Evolutionary conservation across 2,329 filamentous ascomycete genomes (phyloP), one percentile per base, ranked within the genome.

Genomic region (Balansia obtecta): DNA sequence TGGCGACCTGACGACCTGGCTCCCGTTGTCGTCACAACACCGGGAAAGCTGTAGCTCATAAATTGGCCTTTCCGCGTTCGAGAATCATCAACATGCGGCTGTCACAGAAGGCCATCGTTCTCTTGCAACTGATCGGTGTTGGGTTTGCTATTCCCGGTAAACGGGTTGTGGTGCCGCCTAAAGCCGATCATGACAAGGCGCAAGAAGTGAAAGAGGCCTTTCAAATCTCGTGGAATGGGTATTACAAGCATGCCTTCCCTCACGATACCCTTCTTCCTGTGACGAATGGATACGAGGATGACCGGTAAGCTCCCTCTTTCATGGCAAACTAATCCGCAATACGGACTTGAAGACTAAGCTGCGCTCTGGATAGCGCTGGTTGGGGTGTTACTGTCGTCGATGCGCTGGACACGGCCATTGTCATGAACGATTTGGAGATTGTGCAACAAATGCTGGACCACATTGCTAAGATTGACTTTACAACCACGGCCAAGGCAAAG

Each of bases 301-400:
- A 86, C 50, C 77, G 85, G 86, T 88, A 68, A 56, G 70, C 11
- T 11, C 27, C 18, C 12, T 16, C 32, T 16, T 10, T 32, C 40
- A 27, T 22, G 8, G 40, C n/a, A 4, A 11, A 30, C 9, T 18
- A 47, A 18, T 13, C 7, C 11, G 3, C 33, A 34, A 16, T 30
- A n/a, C 40, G 40, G 2, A 45, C 13, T 7, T 7, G 15, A 15
- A 30, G 13, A 20, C 18, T 18, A 20, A 16, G 15, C 13, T 8
- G 12, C 0, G 16, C 2, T 32, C 15, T 34, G 11, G 30, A 40
- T 52, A 90, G 86, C 54, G 90, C 90, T 60, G 83, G 80, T 49
- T 95, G 88, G 88, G 88, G 88, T 22, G 86, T 87, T 32, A 89
- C 83, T 41, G 86, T 87, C 1, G 76, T 93, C 13, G 88, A 95